phyloP scores from a whole-genome alignment of 2,329 filamentous ascomycete species.

The Pseudogymnoascus sp. region DNA sequence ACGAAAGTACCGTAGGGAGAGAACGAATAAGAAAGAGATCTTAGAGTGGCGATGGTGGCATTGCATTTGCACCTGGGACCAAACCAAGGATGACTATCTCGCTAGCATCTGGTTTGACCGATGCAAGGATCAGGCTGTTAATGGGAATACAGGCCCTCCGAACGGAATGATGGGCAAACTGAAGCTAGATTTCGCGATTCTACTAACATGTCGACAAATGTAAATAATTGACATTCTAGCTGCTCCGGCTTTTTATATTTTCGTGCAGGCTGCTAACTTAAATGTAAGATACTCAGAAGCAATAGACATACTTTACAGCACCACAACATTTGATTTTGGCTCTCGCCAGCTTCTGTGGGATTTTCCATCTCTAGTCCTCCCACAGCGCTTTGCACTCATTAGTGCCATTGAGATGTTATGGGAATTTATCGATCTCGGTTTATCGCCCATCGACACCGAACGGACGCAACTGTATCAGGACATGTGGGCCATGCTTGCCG shows the following conservation, averaged over 20 bases:
- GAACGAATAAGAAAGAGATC: constrained; percentile 15
- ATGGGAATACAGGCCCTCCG: constrained; percentile 7
- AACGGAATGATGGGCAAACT: constrained; percentile 15
- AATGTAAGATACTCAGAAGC: constrained; percentile 19
- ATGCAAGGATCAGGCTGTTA: constrained; percentile 10
- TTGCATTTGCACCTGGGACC: constrained; percentile 16
- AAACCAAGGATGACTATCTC: constrained; percentile 11
- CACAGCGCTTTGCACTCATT: constrained; percentile 21
- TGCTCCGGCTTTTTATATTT: neutral
- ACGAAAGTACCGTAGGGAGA: constrained; percentile 11
- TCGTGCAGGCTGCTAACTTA: neutral
- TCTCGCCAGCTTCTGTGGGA: constrained; percentile 18
- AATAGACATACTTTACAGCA: constrained; percentile 19
- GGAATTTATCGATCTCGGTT: constrained; percentile 12
- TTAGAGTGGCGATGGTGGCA: constrained; percentile 17
- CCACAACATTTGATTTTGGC: constrained; percentile 23
- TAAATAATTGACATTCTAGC: neutral
- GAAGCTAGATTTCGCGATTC: constrained; percentile 18
- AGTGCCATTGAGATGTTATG: constrained; percentile 16
- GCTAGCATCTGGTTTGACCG: constrained; percentile 17
- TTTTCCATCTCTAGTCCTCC: constrained; percentile 18
- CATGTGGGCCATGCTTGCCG: constrained; percentile 2
- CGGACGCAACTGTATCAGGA: neutral
- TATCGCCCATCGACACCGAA: neutral
- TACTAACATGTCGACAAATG: constrained; percentile 17